phyloP scores from a whole-genome alignment of 345 rosid genomes.

The Eucalyptus lansdowneana region DNA sequence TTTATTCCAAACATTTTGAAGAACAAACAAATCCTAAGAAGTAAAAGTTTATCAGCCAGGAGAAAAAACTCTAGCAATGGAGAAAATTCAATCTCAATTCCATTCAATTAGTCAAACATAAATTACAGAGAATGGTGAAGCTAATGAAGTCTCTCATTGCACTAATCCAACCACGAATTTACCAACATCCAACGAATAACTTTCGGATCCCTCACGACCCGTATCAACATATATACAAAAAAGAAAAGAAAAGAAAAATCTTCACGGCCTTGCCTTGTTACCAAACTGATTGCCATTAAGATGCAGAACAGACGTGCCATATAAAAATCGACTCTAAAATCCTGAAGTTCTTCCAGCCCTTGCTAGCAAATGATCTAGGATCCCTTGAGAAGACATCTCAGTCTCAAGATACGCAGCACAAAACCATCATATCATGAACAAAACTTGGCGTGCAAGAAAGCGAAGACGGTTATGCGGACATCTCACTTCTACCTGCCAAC shows the following conservation, averaged over 20 bases:
- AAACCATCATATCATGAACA: not conserved
- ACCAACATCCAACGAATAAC: not conserved
- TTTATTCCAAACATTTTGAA: too few relatives aligned
- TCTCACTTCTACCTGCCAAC: not conserved
- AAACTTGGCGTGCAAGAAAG: not conserved
- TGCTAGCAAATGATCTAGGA: not conserved
- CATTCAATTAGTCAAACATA: not conserved
- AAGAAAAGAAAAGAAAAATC: not conserved
- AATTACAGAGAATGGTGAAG: not conserved
- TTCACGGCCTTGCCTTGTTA: not conserved
- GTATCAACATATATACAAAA: not conserved
- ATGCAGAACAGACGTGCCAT: not conserved
- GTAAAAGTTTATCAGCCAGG: too few relatives aligned
- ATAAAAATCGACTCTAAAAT: not conserved
- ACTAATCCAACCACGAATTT: not conserved
- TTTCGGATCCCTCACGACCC: rapidly evolving
- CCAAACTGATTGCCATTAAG: not conserved
- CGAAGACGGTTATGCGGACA: not conserved
- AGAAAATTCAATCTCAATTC: not conserved
- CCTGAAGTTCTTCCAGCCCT: not conserved
- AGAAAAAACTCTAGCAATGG: not conserved
- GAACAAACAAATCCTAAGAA: too few relatives aligned
- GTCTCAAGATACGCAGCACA: not conserved
- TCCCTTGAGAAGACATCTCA: not conserved
- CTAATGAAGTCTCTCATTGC: not conserved